Evolutionary conservation across 176 grass and related monocot genomes (phyloP).

Genomic region (Oryza punctata): DNA sequence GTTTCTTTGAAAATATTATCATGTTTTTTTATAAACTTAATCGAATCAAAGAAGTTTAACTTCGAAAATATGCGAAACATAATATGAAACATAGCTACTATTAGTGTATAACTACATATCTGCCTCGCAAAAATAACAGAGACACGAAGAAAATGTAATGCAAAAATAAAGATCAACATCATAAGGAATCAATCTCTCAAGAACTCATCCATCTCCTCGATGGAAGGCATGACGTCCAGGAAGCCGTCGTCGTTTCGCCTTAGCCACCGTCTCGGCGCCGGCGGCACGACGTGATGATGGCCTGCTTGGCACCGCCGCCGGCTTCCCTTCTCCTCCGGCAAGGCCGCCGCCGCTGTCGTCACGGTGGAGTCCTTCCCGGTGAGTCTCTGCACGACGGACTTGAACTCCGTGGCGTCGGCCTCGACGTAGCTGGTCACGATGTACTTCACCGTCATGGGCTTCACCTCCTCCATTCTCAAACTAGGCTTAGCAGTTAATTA

Average conservation of each 20-base stretch:
- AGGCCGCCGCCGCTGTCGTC: background rate
- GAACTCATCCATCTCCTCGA: too few species aligned
- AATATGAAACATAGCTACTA: too few species aligned
- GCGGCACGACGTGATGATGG: background rate
- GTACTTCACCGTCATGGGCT: conserved; percentile 48
- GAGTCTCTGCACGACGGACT: conserved; percentile 53
- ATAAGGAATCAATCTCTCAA: too few species aligned
- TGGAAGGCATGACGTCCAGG: conserved; percentile 27
- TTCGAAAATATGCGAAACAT: too few species aligned
- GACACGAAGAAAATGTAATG: background rate
- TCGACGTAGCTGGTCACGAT: conserved; percentile 46
- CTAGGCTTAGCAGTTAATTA: too few species aligned
- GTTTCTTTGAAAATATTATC: too few species aligned
- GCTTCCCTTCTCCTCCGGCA: background rate
- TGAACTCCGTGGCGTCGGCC: conserved; percentile 46
- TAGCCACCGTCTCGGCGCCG: background rate
- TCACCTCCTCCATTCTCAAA: conserved; percentile 20
- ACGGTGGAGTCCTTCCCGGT: conserved; percentile 45
- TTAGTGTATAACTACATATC: background rate
- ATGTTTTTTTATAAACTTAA: too few species aligned
- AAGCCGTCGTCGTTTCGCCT: background rate
- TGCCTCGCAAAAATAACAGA: background rate
- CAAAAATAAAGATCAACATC: too few species aligned
- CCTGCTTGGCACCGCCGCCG: background rate
- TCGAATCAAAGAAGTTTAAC: too few species aligned